Evolutionary conservation across 2,329 filamentous ascomycete species (phyloP).

Genomic region (Scedosporium aurantiacum): DNA sequence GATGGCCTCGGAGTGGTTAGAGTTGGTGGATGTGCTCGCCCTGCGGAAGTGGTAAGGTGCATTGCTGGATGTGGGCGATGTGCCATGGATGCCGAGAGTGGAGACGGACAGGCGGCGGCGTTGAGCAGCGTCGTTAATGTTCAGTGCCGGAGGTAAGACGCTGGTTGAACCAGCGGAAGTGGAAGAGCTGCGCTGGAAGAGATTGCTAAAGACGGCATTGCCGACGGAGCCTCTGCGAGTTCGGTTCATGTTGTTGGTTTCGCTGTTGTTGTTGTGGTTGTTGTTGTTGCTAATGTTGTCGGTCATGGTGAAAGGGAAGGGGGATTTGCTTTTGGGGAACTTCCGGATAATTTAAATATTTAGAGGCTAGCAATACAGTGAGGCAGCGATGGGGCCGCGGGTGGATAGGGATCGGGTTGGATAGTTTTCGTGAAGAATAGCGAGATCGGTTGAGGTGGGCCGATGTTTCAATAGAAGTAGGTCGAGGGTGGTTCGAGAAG

Average conservation of each 20-base stretch:
- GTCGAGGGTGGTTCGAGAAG: slow-evolving; percentile 7
- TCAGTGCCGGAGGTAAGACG: slow-evolving; percentile 31
- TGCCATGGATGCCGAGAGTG: slow-evolving; percentile 62
- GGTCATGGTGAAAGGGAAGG: not conserved
- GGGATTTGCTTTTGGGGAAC: not conserved
- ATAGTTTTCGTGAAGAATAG: not conserved
- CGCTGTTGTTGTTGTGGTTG: slow-evolving; percentile 16
- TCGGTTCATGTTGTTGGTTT: slow-evolving; percentile 19
- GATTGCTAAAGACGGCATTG: slow-evolving; percentile 43
- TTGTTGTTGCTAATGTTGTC: slow-evolving; percentile 5
- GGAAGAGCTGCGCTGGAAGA: slow-evolving; percentile 48
- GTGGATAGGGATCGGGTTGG: not conserved
- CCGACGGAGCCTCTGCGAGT: slow-evolving; percentile 46
- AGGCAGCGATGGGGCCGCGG: not conserved
- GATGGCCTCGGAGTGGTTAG: slow-evolving; percentile 45
- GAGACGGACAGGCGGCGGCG: slow-evolving; percentile 64
- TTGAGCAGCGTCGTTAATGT: slow-evolving; percentile 39
- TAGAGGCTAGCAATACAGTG: not conserved
- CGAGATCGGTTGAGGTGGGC: slow-evolving; percentile 3
- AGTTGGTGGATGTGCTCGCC: slow-evolving; percentile 54
- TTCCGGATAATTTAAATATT: not conserved
- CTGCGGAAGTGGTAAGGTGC: slow-evolving; percentile 44
- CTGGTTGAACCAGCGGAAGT: slow-evolving; percentile 29
- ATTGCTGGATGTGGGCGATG: slow-evolving; percentile 45
- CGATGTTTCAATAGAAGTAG: slow-evolving; percentile 1